Conservation (phyloP, 345 rosid species). For the Euphorbia pulcherrima region DNA sequence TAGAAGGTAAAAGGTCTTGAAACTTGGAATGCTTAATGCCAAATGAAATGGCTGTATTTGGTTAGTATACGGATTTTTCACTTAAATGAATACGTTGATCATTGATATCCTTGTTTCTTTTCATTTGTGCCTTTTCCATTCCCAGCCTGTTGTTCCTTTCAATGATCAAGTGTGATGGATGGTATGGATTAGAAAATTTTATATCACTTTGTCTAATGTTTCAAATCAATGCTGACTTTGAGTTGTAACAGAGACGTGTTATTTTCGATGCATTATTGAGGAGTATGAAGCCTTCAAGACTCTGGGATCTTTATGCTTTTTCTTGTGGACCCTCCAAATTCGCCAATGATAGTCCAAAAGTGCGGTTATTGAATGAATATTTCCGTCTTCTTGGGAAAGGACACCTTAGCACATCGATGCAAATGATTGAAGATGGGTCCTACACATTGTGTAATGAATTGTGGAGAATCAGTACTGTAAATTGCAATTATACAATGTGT, state of each 20-base stretch:
- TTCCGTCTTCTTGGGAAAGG: slow-evolving; percentile 80
- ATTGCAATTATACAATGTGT: slow-evolving; percentile 63
- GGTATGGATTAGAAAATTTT: background rate
- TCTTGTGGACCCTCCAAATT: slow-evolving; percentile 68
- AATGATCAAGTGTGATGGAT: background rate
- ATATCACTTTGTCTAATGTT: background rate
- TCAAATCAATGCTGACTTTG: background rate
- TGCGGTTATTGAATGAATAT: slow-evolving; percentile 83
- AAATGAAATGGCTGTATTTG: background rate
- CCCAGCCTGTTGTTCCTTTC: background rate
- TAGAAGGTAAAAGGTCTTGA: background rate
- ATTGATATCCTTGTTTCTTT: background rate
- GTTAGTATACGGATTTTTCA: background rate
- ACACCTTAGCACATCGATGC: slow-evolving; percentile 53
- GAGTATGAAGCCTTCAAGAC: slow-evolving; percentile 60
- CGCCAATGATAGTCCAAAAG: slow-evolving; percentile 63
- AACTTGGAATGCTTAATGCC: background rate
- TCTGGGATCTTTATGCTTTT: slow-evolving; percentile 88
- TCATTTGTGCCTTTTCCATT: background rate
- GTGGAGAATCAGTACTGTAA: slow-evolving; percentile 82
- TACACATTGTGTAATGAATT: slow-evolving; percentile 65
- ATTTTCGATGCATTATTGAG: slow-evolving; percentile 57
- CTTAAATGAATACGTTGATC: background rate
- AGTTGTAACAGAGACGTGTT: slow-evolving; percentile 56
- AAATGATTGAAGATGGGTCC: slow-evolving; percentile 62